Conservation (phyloP, 2,329 filamentous ascomycete species). For the Verticillium dahliae region DNA sequence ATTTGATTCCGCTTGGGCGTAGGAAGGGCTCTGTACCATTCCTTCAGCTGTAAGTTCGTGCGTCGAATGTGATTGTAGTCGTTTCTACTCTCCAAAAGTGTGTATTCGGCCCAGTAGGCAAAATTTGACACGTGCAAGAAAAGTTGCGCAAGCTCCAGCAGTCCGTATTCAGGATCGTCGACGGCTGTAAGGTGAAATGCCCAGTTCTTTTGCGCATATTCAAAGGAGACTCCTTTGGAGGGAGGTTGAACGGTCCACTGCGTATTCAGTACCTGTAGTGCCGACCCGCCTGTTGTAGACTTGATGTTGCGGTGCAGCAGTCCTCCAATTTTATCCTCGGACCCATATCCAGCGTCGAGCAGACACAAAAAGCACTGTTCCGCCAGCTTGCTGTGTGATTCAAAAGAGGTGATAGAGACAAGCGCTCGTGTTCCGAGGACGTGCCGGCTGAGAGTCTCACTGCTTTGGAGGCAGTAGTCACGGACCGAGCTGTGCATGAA, state of each 20-base stretch:
- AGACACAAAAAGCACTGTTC: background rate
- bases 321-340: background rate
- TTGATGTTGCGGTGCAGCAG: background rate
- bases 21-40: background rate
- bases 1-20: background rate
- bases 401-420: background rate
- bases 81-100: background rate
- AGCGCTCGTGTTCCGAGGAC: background rate
- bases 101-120: background rate
- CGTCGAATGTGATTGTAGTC: background rate
- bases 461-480: background rate
- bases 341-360: background rate
- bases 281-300: background rate
- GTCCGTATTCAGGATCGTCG: background rate
- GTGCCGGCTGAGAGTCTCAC: background rate
- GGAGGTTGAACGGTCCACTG: background rate
- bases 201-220: background rate
- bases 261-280: background rate
- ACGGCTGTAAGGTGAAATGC: background rate
- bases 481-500: background rate
- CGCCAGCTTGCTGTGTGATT: background rate
- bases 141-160: background rate
- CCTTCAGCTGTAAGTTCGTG: background rate
- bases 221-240: background rate
- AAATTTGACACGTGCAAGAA: background rate